Evolutionary conservation across 1,284 basidiomycete genomes (phyloP).

Genomic region (Ganoderma sp.): DNA sequence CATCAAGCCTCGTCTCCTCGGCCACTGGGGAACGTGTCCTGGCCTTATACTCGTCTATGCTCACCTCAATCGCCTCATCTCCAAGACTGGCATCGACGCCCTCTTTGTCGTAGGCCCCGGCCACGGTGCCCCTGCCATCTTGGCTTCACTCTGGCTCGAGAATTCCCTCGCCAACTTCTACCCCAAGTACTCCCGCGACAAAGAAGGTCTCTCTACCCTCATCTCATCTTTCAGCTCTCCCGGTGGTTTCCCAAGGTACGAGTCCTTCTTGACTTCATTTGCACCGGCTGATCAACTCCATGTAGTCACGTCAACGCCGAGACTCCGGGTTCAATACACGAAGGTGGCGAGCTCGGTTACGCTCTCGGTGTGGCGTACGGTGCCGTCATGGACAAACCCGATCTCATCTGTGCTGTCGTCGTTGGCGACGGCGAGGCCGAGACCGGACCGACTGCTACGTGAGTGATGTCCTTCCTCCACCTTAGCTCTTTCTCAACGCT

Average conservation of each 20-base stretch:
- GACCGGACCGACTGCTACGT: conserved; percentile 82
- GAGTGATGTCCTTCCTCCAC: conserved; percentile 17
- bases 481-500: background rate
- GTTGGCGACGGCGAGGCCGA: conserved; percentile 90
- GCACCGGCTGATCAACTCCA: background rate
- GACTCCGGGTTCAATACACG: conserved; percentile 88
- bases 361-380: conserved; percentile 85
- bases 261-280: background rate
- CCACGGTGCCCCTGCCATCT: conserved; percentile 83
- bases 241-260: conserved; percentile 68
- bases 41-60: conserved; percentile 82
- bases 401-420: conserved; percentile 79
- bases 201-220: conserved; percentile 67
- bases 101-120: conserved; percentile 81
- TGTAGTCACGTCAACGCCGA: conserved; percentile 75
- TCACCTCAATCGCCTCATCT: conserved; percentile 79
- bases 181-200: conserved; percentile 71
- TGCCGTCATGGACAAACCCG: conserved; percentile 87
- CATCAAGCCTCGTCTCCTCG: conserved; percentile 81
- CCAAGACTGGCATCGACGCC: conserved; percentile 60
- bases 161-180: conserved; percentile 78
- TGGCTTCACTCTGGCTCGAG: conserved; percentile 84
- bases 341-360: conserved; percentile 91
- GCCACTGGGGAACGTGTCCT: conserved; percentile 80
- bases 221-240: conserved; percentile 70